Conservation (phyloP, 176 grass and related monocot species). For the Thinopyrum elongatum region DNA sequence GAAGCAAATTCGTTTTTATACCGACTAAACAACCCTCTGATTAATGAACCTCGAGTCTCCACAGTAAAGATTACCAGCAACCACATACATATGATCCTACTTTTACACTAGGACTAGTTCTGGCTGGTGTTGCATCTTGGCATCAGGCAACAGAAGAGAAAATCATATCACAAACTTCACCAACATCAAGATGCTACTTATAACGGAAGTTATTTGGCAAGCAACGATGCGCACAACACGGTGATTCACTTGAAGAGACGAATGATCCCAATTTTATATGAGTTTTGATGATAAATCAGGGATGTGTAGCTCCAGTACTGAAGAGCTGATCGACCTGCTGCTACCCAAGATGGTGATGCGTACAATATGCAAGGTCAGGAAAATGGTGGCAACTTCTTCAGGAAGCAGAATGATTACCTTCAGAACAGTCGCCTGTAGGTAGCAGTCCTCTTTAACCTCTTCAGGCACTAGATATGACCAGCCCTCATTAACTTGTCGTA, state of each 20-base stretch:
- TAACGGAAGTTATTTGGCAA: conserved; percentile 10
- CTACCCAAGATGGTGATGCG: not conserved
- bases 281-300: conserved; percentile 14
- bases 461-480: conserved; percentile 7
- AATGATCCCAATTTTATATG: too few species aligned
- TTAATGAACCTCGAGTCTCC: not conserved
- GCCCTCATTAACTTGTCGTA: conserved; percentile 25
- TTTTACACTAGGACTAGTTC: too few species aligned
- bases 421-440: not conserved
- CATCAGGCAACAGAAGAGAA: too few species aligned
- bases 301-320: conserved; percentile 14
- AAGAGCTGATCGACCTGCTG: conserved; percentile 11
- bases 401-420: conserved; percentile 1
- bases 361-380: conserved; percentile 21
- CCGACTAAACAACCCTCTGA: not conserved
- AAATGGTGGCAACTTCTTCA: conserved; percentile 3
- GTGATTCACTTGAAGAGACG: not conserved
- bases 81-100: too few species aligned
- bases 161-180: too few species aligned
- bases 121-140: too few species aligned
- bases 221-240: not conserved
- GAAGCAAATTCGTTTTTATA: not conserved
- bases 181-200: not conserved
- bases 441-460: not conserved
- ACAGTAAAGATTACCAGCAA: not conserved